Evolutionary conservation across 306 rosid genomes (phyloP).

Genomic region (Acacia crassicarpa): DNA sequence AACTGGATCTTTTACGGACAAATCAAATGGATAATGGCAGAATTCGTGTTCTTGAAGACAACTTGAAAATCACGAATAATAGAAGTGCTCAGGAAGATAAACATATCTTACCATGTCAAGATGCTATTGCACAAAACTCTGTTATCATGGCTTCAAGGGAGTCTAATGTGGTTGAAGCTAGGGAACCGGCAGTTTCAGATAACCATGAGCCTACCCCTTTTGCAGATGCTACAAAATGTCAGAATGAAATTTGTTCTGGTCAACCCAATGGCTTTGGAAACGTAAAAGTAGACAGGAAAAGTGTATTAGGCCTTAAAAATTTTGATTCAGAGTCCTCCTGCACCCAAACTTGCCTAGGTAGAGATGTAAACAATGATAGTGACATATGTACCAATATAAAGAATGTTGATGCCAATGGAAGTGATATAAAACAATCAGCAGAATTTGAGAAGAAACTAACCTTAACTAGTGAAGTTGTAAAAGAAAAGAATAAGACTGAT

Average conservation of each 20-base stretch:
- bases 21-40: slow-evolving; percentile 31
- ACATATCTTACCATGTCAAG: slow-evolving; percentile 43
- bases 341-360: slow-evolving; percentile 56
- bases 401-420: slow-evolving; percentile 48
- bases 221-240: slow-evolving; percentile 39
- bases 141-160: slow-evolving; percentile 41
- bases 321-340: slow-evolving; percentile 60
- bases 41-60: slow-evolving; percentile 36
- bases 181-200: slow-evolving; percentile 41
- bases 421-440: slow-evolving; percentile 36
- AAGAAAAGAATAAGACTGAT: slow-evolving; percentile 36
- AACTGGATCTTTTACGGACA: slow-evolving; percentile 45
- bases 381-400: slow-evolving; percentile 49
- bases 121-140: slow-evolving; percentile 32
- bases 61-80: slow-evolving; percentile 39
- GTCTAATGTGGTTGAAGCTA: slow-evolving; percentile 39
- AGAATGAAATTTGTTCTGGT: slow-evolving; percentile 42
- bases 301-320: slow-evolving; percentile 47
- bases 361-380: slow-evolving; percentile 75
- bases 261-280: slow-evolving; percentile 57
- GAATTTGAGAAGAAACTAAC: slow-evolving; percentile 44
- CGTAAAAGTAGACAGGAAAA: slow-evolving; percentile 47
- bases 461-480: slow-evolving; percentile 35
- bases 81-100: slow-evolving; percentile 44
- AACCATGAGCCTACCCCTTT: slow-evolving; percentile 37